A percentile compares a stretch with the other conserved stretches of the same genome.
These are phyloP conservation scores for Nadsonia fulvescens DNA, from an alignment of 805 yeast species.

Conservation along the genomic window DNA sequence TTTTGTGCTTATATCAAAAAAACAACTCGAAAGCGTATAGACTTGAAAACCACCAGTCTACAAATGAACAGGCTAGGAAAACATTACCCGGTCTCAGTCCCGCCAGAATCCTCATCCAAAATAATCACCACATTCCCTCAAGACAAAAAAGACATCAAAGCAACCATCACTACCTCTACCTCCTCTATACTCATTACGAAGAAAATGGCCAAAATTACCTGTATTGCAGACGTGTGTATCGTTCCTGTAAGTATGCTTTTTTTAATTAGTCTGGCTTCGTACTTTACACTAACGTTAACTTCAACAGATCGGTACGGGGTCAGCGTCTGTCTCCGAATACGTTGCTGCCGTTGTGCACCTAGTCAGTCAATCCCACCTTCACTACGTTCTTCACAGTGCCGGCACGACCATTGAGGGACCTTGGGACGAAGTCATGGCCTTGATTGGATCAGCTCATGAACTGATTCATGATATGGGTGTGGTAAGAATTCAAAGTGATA, in stretches of 20 bases:
- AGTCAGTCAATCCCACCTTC: constrained; percentile 42
- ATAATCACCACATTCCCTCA: too few species aligned
- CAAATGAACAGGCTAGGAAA: too few species aligned
- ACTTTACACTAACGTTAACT: background rate
- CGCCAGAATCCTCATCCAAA: too few species aligned
- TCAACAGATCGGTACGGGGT: constrained; percentile 51
- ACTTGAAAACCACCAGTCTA: too few species aligned
- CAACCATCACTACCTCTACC: too few species aligned
- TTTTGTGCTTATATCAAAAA: too few species aligned
- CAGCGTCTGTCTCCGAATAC: constrained; percentile 67
- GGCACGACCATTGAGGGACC: constrained; percentile 83
- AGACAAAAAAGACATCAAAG: too few species aligned
- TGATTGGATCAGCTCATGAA: constrained; percentile 66
- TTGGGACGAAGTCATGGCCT: constrained; percentile 73
- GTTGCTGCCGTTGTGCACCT: constrained; percentile 51
- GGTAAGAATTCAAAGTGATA: constrained; percentile 67
- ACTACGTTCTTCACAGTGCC: constrained; percentile 69
- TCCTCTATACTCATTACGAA: too few species aligned
- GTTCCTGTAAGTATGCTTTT: constrained; percentile 50
- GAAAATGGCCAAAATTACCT: constrained; percentile 27
- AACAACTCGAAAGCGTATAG: too few species aligned
- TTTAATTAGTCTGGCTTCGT: background rate
- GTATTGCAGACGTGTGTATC: constrained; percentile 74
- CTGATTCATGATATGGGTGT: constrained; percentile 54
- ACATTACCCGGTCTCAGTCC: too few species aligned